These are phyloP conservation scores for Coemansia guatemalensis DNA, from an alignment of 192 early-diverging fungal species.

Conservation along the genomic window DNA sequence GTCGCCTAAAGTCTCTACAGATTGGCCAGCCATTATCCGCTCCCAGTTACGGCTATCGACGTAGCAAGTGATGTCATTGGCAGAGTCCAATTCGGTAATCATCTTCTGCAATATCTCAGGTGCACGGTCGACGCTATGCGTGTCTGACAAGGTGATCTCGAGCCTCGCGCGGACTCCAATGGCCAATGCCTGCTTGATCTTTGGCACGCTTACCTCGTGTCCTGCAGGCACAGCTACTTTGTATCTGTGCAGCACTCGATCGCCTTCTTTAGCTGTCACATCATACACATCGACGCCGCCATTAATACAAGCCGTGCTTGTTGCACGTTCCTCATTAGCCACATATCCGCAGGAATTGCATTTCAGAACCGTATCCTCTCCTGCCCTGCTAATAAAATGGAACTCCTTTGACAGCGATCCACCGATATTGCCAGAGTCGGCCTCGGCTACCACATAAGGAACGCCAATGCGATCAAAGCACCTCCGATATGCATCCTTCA, in stretches of 20 bases:
- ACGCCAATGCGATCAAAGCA: slow-evolving; percentile 79
- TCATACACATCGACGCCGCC: slow-evolving; percentile 9
- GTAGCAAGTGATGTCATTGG: not conserved
- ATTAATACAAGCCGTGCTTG: slow-evolving; percentile 3
- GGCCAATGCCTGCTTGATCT: slow-evolving; percentile 29
- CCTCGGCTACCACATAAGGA: slow-evolving; percentile 81
- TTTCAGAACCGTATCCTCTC: slow-evolving; percentile 77
- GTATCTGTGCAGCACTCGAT: not conserved
- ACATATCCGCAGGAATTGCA: slow-evolving; percentile 77
- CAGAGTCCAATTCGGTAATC: not conserved
- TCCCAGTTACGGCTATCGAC: too few species aligned
- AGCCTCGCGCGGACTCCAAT: not conserved
- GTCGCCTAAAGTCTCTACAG: too few species aligned
- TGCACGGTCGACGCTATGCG: not conserved
- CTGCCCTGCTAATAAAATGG: slow-evolving; percentile 72
- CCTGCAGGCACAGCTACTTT: slow-evolving; percentile 17
- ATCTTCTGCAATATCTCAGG: not conserved
- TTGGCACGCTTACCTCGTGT: slow-evolving; percentile 30
- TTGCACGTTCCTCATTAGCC: slow-evolving; percentile 82
- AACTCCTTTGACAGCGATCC: slow-evolving; percentile 89
- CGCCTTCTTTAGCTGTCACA: not conserved
- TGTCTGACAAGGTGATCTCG: not conserved
- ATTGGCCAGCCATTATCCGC: too few species aligned
- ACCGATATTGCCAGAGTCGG: slow-evolving; percentile 91
- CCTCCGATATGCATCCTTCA: slow-evolving; percentile 72